Base-by-base conservation (phyloP, 768 basidiomycete species). In the Boletus subparvulus region DNA sequence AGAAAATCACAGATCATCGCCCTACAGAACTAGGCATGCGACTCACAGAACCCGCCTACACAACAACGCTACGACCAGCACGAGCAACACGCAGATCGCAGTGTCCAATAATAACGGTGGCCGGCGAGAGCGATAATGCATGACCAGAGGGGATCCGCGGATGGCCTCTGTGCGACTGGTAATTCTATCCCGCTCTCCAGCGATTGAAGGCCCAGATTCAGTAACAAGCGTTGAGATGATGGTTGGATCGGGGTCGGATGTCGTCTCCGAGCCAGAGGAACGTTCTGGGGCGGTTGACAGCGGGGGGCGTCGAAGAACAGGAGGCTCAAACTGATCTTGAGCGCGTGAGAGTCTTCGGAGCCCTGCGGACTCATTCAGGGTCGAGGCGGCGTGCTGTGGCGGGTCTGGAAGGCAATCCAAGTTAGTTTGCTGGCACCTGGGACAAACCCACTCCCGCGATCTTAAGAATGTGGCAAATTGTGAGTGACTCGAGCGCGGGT, bases 401-500 rank as follows among this genome's bases (percentile, higher is more conserved):
- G 85, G 86, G 73, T 92, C 88, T 13, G 90, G 91, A 49, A 94
- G 82, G 47, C 84, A 76, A 42, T 83, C 81, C 50, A 84, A 58
- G 76, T 93, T 94, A 33, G 80, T 68, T 61, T 81, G 77, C 45
- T 84, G 74, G 69, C 92, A 93, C 49, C 81, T 83, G 9, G 90
- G 85, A 61, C 92, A 94, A 39, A 76, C 73, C 92, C 92, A 94
- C 57, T 85, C 82, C 55, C 88, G 81, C 35, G 92, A 94, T 63
- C 92, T 94, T 21, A 21, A 54, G 10, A 41, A 54, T 56, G 51
- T 46, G 47, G 39, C 30, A 40, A 48, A 59, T 52, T 46, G 61
- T 54, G 62, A 62, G 50, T 19, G 21, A 33, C 21, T 44, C 24
- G 9, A 50, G 53, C 37, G 55, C 45, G 56, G 50, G n/a, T 30